Base-by-base conservation (phyloP, 108 stramenopile genomes). In the Pseudonitzschia multiseries region DNA sequence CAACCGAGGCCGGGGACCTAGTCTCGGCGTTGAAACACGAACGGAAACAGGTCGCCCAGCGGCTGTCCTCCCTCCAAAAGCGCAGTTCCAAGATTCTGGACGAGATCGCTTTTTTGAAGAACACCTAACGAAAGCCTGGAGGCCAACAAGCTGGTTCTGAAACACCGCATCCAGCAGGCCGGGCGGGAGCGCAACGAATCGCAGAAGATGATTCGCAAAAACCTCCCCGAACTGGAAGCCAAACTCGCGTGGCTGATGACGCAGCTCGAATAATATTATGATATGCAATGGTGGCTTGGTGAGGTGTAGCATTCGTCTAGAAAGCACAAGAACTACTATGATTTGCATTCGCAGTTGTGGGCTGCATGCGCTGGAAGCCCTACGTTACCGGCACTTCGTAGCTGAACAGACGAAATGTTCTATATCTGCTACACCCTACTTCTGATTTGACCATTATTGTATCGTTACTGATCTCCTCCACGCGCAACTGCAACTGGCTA, bases 71-170 rank as follows among this genome's bases (percentile, higher is more conserved):
- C 17, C 42, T 94, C 1, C 77, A 86, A 67, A 62, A 72, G 42
- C 85, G 86, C 42, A 61, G 78, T 18, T 69, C 78, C 40, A 89
- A 91, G 67, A 83, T 87, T 17, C 29, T 69, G 32, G 90, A 87
- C 24, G 80, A 89, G 69, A 74, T 81, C 0, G 24, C 82, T 13
- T 91, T 91, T 76, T 77, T 94, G 12, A 81, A 82, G 65, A 84
- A 79, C 66, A 91, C 91, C 89, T n/a, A 91, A 90, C 57, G 93
- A 94, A 63, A 86, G 83, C 54, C 71, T 94, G 42, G 83, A 87
- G 66, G 71, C 79, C 24, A 91, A 94, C 81, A 91, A 88, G 54
- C 70, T 56, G 12, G 72, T 70, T 24, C 72, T 91, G 69, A 70
- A 82, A 41, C 72, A 44, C 56, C 83, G 87, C 57, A 87, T 93